Evolutionary conservation across 768 basidiomycete species (phyloP), one percentile per base, ranked within the genome.

Genomic region (Lactarius quietus): DNA sequence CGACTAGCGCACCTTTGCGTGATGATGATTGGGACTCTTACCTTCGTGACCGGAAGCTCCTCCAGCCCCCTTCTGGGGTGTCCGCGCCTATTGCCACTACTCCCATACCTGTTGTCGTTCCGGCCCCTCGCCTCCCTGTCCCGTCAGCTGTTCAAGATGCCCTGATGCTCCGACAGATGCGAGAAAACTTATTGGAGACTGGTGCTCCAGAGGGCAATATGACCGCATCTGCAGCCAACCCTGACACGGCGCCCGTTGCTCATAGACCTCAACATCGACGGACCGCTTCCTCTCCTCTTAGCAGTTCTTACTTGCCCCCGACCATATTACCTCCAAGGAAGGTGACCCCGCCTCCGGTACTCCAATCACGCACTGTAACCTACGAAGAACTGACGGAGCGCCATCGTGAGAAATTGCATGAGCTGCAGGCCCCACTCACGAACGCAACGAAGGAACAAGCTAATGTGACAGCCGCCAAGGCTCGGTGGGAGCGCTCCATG

Each of bases 1-100:
- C 91, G 18, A 87, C 85, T 0, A 91, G 89, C 70, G 87, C 81
- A 6, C 89, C 90, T n/a, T 75, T 90, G 45, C 83, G 82, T 57
- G 86, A 90, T 51, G 81, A 84, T n/a, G 87, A 90, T 68, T 97
- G 94, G 94, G 90, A 95, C 67, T 76, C 83, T 52, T 96, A 97
- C 74, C 82, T 94, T 57, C 86, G 86, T 53, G 92, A 95, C 57
- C 84, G 94, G 62, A 92, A 89, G 72, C 80, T 97, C 18, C 76
- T 95, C 66, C 90, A 92, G 71, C 92, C 93, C 51, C 92, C 92
- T 12, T 82, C 87, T 23, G 91, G 92, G 8, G 82, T 92, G 52
- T 84, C 91, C 18, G 81, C 86, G n/a, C 91, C 92, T 1, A 93
- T 94, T 70, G 77, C 81, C 7, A 85, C 88, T n/a, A 83, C 84